phyloP scores from a whole-genome alignment of 2,329 filamentous ascomycete genomes.

The Plectosphaerella sp. region DNA sequence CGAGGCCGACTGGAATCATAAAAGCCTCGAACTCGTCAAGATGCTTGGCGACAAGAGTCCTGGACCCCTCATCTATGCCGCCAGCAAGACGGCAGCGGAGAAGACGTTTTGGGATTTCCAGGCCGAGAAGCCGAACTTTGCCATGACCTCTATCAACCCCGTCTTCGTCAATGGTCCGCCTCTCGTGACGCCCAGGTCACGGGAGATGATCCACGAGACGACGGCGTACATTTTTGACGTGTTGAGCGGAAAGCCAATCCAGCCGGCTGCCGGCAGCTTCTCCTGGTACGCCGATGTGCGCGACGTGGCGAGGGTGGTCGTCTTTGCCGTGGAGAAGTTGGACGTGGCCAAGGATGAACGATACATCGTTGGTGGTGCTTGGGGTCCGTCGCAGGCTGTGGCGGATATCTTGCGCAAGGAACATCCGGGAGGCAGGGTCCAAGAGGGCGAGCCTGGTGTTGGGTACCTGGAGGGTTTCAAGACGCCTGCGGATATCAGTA shows the following conservation, averaged over 20 bases:
- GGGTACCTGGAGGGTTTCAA: not conserved
- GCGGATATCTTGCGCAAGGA: conserved; percentile 5
- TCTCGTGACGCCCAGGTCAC: conserved; percentile 13
- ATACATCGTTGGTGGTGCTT: not conserved
- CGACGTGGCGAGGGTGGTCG: conserved; percentile 5
- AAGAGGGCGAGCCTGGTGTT: conserved; percentile 5
- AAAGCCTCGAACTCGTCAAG: not conserved
- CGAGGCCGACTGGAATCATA: not conserved
- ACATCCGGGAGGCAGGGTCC: conserved; percentile 2
- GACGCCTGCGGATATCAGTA: conserved; percentile 2
- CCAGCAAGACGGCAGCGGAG: conserved; percentile 19
- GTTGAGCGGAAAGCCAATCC: conserved; percentile 1
- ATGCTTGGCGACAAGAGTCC: conserved; percentile 7
- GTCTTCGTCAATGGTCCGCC: conserved; percentile 9
- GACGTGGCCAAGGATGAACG: conserved; percentile 1
- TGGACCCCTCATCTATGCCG: conserved; percentile 16
- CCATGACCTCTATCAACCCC: conserved; percentile 18
- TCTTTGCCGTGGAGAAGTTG: conserved; percentile 3
- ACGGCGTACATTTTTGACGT: conserved; percentile 4
- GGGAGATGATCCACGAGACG: not conserved
- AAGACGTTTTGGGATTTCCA: conserved; percentile 21
- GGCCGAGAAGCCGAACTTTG: conserved; percentile 15
- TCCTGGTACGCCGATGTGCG: conserved; percentile 8
- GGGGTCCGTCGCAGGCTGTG: conserved; percentile 2
- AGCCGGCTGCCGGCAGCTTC: not conserved